Base-by-base conservation (phyloP, 805 yeast genomes). In the Wickerhamomyces rabaulensis region DNA sequence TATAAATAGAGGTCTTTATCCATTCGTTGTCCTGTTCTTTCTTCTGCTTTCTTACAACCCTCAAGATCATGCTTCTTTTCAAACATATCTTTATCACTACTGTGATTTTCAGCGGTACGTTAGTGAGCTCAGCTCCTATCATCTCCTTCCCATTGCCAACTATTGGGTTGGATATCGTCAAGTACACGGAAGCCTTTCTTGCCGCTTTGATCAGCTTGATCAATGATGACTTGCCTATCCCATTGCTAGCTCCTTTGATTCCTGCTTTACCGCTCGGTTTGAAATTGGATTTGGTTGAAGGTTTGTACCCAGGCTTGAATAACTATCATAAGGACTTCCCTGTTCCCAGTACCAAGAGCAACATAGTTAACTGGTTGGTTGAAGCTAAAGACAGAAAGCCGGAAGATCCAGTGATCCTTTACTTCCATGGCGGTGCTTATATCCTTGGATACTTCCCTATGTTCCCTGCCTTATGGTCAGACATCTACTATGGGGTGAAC, bases 371-470 rank as follows among this genome's bases (percentile, higher is more conserved):
- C 15, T 51, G 50, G 51, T 42, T 49, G 16, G 35, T 22, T 5
- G 66, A 65, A 64, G 63, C 61, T n/a, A 52, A 56, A 12, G 52
- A 64, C 15, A n/a, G 65, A 46, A 43, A 43, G 1, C 37, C 23
- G 7, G 50, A 51, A 4, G 53, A 51, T 37, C 53, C 54, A 4
- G 54, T 51, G 2, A 39, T 48, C 16, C 7, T 51, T 3, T 51
- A 48, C 20, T 39, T 43, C 8, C 54, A 51, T 40, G 54, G 54
- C 37, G 54, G 54, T 45, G 50, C 41, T 2, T 49, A 52, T 36
- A 21, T 44, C 16, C 6, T 51, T 25, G 53, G 53, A 6, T 39
- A 45, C 25, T 49, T 39, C 37, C 52, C 52, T 31, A 27, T 41
- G 15, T 43, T 49, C 29, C 39, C 41, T 9, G 36, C 37, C 12